Base-by-base conservation (phyloP, 108 stramenopile species). In the Nitzschia sp. region DNA sequence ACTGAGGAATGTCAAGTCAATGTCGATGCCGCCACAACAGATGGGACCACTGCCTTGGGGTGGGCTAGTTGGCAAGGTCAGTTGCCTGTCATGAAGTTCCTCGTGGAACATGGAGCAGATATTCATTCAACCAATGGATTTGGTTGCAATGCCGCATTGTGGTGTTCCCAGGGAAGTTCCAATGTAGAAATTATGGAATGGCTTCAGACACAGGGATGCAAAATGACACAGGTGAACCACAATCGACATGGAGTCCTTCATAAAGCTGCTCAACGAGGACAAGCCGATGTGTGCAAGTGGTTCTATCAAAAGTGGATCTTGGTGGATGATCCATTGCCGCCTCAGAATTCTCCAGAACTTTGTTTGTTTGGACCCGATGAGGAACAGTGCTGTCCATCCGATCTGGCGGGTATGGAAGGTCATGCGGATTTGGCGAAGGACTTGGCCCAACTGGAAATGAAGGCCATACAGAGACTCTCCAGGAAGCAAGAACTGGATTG, bases 1-100 rank as follows among this genome's bases (percentile, higher is more conserved):
- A 50, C 89, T 3, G 24, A 25, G 41, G 34, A 69, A 38, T 56
- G 34, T 7, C 37, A 11, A 20, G 66, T 67, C 8, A 26, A 65
- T 26, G 37, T 94, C 38, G 87, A 94, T 64, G 86, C 87, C 7
- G 58, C 56, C 50, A 91, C 93, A 22, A 63, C 52, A 0, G 93
- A 94, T 75, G 93, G 93, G 9, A 94, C 93, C 6, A 90, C 92
- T 1, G 90, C 94, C 21, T 90, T 95, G 65, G 80, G 90, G 51
- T 93, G 90, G 86, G 90, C 94, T 10, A 70, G 77, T 8, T 95
- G 92, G 91, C 89, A 91, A 69, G 88, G 89, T 0, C 88, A 95
- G 70, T 57, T 87, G 17, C 57, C 66, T 14, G 65, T 91, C 14
- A 86, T 94, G 87, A 62, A 82, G 22, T 84, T 75, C 42, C 65